phyloP scores from a whole-genome alignment of 345 rosid species.

The Zanthoxylum bungeanum region DNA sequence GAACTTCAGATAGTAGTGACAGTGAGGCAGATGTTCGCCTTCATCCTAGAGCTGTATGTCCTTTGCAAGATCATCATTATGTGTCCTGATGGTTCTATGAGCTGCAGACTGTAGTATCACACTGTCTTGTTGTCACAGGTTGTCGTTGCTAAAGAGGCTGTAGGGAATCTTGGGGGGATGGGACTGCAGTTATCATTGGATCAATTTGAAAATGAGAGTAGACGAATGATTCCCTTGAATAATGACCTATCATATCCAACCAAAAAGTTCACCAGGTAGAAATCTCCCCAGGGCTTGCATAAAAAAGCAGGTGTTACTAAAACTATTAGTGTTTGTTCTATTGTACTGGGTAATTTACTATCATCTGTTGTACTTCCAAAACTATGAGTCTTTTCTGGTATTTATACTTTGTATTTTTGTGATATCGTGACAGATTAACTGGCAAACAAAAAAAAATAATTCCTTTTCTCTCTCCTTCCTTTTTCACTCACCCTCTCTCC shows the following conservation, averaged over 20 bases:
- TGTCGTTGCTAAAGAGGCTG: slow-evolving; percentile 95
- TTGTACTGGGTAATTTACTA: background rate
- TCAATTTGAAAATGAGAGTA: slow-evolving; percentile 98
- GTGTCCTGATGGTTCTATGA: background rate
- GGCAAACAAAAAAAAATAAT: too few species aligned
- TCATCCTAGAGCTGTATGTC: slow-evolving; percentile 97
- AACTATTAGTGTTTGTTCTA: background rate
- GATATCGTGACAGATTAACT: too few species aligned
- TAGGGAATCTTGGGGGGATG: slow-evolving; percentile 95
- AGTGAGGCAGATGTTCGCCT: slow-evolving; percentile 88
- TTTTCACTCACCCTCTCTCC: too few species aligned
- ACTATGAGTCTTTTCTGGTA: background rate
- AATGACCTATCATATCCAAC: slow-evolving; percentile 71
- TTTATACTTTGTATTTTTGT: background rate
- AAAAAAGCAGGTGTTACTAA: slow-evolving; percentile 58
- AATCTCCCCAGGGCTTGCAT: slow-evolving; percentile 93
- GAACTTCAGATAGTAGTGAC: slow-evolving; percentile 65
- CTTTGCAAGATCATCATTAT: slow-evolving; percentile 16
- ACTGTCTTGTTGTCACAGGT: slow-evolving; percentile 48
- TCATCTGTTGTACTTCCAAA: slow-evolving; percentile 4
- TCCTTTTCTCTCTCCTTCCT: too few species aligned
- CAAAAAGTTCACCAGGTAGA: slow-evolving; percentile 78
- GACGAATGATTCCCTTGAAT: slow-evolving; percentile 83
- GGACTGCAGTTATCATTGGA: slow-evolving; percentile 96
- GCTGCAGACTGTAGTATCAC: slow-evolving; percentile 14